These are phyloP conservation scores for Caloboletus inedulis DNA, from an alignment of 1,284 basidiomycete genomes.

Conservation along the genomic window DNA sequence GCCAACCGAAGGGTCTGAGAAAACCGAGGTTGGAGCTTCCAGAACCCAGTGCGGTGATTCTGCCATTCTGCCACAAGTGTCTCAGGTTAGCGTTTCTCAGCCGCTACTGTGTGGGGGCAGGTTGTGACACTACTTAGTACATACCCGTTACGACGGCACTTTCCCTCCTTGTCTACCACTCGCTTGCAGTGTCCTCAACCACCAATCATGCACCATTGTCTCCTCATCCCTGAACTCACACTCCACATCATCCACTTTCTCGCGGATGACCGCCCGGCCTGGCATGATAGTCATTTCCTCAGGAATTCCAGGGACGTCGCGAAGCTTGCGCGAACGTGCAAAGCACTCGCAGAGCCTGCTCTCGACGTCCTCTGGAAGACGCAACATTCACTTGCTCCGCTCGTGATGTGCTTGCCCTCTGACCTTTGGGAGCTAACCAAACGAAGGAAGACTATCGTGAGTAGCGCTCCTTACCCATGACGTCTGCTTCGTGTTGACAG, in stretches of 20 bases:
- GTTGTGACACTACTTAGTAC: neutral
- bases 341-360: conserved; percentile 27
- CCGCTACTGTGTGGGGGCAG: neutral
- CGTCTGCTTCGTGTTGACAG: conserved; percentile 4
- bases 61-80: conserved; percentile 1
- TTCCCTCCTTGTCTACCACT: neutral
- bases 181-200: neutral
- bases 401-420: conserved; percentile 30
- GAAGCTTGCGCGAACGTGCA: conserved; percentile 30
- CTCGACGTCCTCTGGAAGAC: conserved; percentile 32
- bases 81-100: conserved; percentile 1
- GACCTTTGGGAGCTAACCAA: conserved; percentile 24
- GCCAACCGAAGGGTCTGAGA: conserved; percentile 16
- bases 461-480: conserved; percentile 2
- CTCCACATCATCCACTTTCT: conserved; percentile 26
- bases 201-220: conserved; percentile 27
- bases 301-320: conserved; percentile 27
- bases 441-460: conserved; percentile 24
- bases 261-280: conserved; percentile 23
- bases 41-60: neutral
- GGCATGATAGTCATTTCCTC: conserved; percentile 20
- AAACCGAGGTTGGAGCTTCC: conserved; percentile 9
- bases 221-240: conserved; percentile 27
- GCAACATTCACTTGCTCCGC: conserved; percentile 29
- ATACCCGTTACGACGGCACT: neutral